Evolutionary conservation across 345 rosid species (phyloP).

Genomic region (Lumnitzera racemosa): DNA sequence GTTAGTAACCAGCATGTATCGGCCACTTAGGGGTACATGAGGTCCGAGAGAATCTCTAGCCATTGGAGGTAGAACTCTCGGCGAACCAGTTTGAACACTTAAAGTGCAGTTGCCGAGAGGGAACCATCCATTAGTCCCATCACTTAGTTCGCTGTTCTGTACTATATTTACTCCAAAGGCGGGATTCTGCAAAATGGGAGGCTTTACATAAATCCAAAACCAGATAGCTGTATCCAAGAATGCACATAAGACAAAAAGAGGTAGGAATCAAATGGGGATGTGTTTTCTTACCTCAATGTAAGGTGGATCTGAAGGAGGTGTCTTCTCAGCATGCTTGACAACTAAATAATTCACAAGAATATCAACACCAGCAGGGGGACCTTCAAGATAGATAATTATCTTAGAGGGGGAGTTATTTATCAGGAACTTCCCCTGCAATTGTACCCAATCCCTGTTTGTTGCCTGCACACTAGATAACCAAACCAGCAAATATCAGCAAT

Average conservation of each 20-base stretch:
- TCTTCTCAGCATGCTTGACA: slow-evolving; percentile 67
- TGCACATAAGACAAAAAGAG: not conserved
- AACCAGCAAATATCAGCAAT: not conserved
- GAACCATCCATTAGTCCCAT: slow-evolving; percentile 78
- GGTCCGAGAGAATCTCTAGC: slow-evolving; percentile 72
- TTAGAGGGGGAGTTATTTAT: slow-evolving; percentile 69
- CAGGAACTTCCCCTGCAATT: slow-evolving; percentile 79
- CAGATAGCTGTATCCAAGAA: not conserved
- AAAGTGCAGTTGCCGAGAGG: slow-evolving; percentile 80
- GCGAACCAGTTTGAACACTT: slow-evolving; percentile 62
- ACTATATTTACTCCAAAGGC: slow-evolving; percentile 68
- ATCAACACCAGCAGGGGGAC: slow-evolving; percentile 84
- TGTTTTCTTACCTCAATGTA: slow-evolving; percentile 45
- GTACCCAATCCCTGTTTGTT: slow-evolving; percentile 65
- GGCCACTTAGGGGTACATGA: slow-evolving; percentile 67
- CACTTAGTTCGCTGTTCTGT: slow-evolving; percentile 53
- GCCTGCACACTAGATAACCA: slow-evolving; percentile 54
- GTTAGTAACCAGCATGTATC: slow-evolving; percentile 55
- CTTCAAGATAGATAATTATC: slow-evolving; percentile 80
- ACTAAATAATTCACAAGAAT: slow-evolving; percentile 65
- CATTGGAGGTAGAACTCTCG: slow-evolving; percentile 71
- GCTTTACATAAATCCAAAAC: not conserved
- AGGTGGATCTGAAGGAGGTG: slow-evolving; percentile 58
- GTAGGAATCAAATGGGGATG: not conserved
- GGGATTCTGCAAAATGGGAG: slow-evolving; percentile 41